Percentiles rank a stretch among this genome's conserved stretches.
phyloP scores from a whole-genome alignment of 2,329 filamentous ascomycete genomes.

The Tolypocladium pustulatum region DNA sequence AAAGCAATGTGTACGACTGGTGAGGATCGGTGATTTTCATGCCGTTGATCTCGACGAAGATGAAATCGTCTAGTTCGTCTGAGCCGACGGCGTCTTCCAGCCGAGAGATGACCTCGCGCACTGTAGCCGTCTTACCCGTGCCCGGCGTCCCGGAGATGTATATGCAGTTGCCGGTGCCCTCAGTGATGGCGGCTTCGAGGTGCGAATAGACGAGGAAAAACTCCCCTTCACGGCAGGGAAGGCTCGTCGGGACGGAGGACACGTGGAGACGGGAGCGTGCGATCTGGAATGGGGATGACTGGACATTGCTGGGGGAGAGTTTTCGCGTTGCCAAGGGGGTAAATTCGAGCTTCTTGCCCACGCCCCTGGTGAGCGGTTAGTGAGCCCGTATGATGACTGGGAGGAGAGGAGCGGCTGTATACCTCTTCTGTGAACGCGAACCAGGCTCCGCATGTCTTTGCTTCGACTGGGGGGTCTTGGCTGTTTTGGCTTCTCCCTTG shows the following conservation, averaged over 20 bases:
- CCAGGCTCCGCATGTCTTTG: slow-evolving; percentile 18
- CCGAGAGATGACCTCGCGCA: slow-evolving; percentile 84
- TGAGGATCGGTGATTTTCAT: slow-evolving; percentile 99
- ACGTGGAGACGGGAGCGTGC: slow-evolving; percentile 86
- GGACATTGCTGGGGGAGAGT: slow-evolving; percentile 62
- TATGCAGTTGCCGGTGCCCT: slow-evolving; percentile 90
- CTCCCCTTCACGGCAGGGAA: slow-evolving; percentile 87
- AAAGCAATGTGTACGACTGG: slow-evolving; percentile 87
- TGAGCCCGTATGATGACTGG: neutral
- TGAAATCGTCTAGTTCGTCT: slow-evolving; percentile 95
- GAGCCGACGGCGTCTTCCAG: slow-evolving; percentile 78
- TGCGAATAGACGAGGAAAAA: slow-evolving; percentile 89
- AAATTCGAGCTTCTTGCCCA: slow-evolving; percentile 72
- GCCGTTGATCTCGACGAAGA: slow-evolving; percentile 98
- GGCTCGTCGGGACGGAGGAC: slow-evolving; percentile 76
- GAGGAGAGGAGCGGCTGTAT: neutral
- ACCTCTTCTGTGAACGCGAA: slow-evolving; percentile 21
- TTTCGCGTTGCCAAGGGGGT: slow-evolving; percentile 86
- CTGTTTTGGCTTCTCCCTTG: slow-evolving; percentile 18
- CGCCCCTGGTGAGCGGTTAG: slow-evolving; percentile 39
- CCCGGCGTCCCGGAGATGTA: slow-evolving; percentile 99
- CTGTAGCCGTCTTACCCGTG: slow-evolving; percentile 94
- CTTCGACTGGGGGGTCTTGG: slow-evolving; percentile 19
- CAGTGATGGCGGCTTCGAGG: slow-evolving; percentile 85
- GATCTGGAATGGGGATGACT: slow-evolving; percentile 82